Evolutionary conservation across 2,329 filamentous ascomycete species (phyloP).

Genomic region (Botrytis pseudocinerea): DNA sequence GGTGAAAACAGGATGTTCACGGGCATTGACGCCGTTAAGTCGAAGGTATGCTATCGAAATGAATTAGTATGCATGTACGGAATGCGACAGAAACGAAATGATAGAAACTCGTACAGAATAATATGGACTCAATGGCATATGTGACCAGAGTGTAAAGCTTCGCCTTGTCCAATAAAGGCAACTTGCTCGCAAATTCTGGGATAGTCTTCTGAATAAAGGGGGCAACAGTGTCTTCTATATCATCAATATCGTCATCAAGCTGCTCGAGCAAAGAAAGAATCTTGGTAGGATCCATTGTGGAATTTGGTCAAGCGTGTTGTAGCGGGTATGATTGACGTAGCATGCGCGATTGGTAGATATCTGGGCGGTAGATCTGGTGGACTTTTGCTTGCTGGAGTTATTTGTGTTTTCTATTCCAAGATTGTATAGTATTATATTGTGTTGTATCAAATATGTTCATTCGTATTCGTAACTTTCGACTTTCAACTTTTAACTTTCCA

Average conservation of each 20-base stretch:
- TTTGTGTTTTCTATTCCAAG: constrained; percentile 8
- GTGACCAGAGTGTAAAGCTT: constrained; percentile 88
- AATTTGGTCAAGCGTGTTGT: not conserved
- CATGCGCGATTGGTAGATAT: not conserved
- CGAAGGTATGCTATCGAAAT: constrained; percentile 64
- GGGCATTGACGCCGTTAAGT: constrained; percentile 77
- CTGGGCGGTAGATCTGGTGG: not conserved
- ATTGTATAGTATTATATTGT: too few relatives aligned
- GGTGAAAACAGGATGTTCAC: constrained; percentile 78
- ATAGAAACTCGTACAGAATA: constrained; percentile 66
- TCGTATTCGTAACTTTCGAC: not conserved
- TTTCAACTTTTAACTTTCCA: not conserved
- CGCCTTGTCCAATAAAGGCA: constrained; percentile 91
- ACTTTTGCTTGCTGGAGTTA: not conserved
- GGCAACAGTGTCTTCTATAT: constrained; percentile 69
- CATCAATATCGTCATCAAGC: constrained; percentile 76
- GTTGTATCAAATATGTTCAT: not conserved
- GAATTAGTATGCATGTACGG: constrained; percentile 22
- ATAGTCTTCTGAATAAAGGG: constrained; percentile 71
- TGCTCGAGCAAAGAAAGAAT: constrained; percentile 43
- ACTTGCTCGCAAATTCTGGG: constrained; percentile 67
- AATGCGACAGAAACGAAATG: not conserved
- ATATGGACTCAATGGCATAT: constrained; percentile 85
- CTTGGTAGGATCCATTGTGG: constrained; percentile 46
- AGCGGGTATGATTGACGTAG: not conserved